Evolutionary conservation across 805 yeast genomes (phyloP).

Genomic region (Candida bentonensis): DNA sequence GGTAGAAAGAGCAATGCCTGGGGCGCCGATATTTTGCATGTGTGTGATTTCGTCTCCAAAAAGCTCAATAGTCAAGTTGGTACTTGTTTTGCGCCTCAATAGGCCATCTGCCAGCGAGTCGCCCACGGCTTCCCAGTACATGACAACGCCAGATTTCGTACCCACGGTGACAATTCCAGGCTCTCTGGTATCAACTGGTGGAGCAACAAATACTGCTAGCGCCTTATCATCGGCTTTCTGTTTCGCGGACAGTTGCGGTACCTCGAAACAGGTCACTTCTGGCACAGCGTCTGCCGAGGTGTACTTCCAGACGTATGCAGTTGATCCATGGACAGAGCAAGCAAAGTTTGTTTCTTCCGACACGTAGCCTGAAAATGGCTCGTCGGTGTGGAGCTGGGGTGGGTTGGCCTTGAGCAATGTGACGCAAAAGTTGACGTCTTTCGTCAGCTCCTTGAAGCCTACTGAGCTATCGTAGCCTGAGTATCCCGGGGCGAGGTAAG

Average conservation of each 20-base stretch:
- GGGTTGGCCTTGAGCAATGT: conserved; percentile 46
- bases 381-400: conserved; percentile 18
- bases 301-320: conserved; percentile 57
- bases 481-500: conserved; percentile 2
- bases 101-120: conserved; percentile 54
- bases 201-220: conserved; percentile 42
- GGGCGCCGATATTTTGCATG: conserved; percentile 52
- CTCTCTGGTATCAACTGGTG: conserved; percentile 35
- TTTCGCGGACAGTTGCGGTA: background rate
- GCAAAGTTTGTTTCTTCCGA: conserved; percentile 31
- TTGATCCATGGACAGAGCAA: conserved; percentile 32
- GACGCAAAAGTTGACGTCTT: conserved; percentile 44
- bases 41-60: conserved; percentile 42
- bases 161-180: conserved; percentile 66
- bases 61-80: conserved; percentile 28
- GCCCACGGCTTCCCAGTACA: conserved; percentile 63
- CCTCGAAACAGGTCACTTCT: conserved; percentile 31
- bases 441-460: conserved; percentile 36
- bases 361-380: conserved; percentile 1
- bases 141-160: conserved; percentile 40
- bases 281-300: conserved; percentile 48
- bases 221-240: conserved; percentile 15
- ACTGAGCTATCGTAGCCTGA: conserved; percentile 3
- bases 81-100: conserved; percentile 24
- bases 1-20: conserved; percentile 62